Evolutionary conservation across 208 protist genomes (phyloP), one percentile per base, ranked within the genome.

Genomic region (Zelonia costaricensis): DNA sequence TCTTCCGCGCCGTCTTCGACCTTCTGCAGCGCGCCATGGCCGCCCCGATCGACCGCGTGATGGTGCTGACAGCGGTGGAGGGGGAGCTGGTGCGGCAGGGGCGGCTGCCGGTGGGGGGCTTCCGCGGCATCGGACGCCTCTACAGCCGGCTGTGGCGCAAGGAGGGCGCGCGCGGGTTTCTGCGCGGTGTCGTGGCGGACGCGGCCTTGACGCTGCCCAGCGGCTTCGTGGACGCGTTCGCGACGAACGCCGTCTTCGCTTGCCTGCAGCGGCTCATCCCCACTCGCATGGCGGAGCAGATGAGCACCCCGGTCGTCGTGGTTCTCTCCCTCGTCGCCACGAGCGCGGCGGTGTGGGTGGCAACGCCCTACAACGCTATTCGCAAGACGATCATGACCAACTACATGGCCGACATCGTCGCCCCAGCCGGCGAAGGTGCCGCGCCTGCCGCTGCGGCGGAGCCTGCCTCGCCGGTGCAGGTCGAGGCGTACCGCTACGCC

Each of bases 401-500:
- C 70, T 94, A 91, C 74, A 63, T 82, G 46, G 84, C 67, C 15
- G 88, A 94, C 55, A 82, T 94, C 59, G 75, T 90, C 16, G 84
- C 80, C 3, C 44, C 63, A 9, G 47, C 54, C 12, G 57, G 31
- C 35, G 46, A 31, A 12, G 40, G n/a, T 1, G 45, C 56, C 9
- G 22, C 44, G 13, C 25, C 18, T 55, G 4, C 28, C 40, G n/a
- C n/a, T n/a, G n/a, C n/a, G 25, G 46, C 10, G 15, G 54, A 25
- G 38, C 22, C 31, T 28, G 39, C 16, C 27, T 20, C 38, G 16
- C 43, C 64, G 10, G 20, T 33, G 1, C 42, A 58, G 44, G 48
- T 46, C 61, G 77, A 89, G 57, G 64, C 62, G 16, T 94, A 94
- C 67, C 80, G 74, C 60, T 94, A 91, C 73, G 60, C 33, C 31